phyloP scores from a whole-genome alignment of 2,329 filamentous ascomycete genomes.

The Botrytis fragariae region DNA sequence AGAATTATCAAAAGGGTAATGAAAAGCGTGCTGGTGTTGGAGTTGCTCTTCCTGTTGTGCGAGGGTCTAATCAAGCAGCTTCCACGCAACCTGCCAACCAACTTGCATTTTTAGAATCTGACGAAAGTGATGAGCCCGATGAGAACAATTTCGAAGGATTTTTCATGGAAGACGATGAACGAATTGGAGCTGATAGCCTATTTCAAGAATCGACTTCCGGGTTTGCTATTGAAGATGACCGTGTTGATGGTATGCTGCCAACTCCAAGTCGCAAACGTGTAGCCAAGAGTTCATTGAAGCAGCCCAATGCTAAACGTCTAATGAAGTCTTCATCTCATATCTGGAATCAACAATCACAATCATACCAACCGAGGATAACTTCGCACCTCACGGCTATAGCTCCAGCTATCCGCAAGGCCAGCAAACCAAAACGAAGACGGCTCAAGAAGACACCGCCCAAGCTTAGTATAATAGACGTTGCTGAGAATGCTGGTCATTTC shows the following conservation, averaged over 20 bases:
- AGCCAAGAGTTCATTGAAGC: constrained; percentile 1
- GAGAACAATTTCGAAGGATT: constrained; percentile 20
- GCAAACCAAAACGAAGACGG: background rate
- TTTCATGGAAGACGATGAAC: constrained; percentile 24
- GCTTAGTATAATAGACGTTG: constrained; percentile 61
- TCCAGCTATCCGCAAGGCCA: constrained; percentile 7
- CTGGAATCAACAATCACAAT: constrained; percentile 7
- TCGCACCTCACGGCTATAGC: constrained; percentile 27
- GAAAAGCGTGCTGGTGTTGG: constrained; percentile 36
- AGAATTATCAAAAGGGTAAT: constrained; percentile 26
- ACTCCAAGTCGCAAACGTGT: constrained; percentile 30
- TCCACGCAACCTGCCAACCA: background rate
- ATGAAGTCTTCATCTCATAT: constrained; percentile 18
- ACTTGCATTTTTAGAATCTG: constrained; percentile 25
- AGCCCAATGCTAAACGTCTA: constrained; percentile 24
- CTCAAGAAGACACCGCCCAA: constrained; percentile 41
- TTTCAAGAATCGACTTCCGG: constrained; percentile 28
- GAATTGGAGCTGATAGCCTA: constrained; percentile 21
- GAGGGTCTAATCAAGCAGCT: background rate
- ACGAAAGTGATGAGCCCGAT: constrained; percentile 32
- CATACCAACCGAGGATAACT: constrained; percentile 34
- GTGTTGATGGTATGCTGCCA: constrained; percentile 39
- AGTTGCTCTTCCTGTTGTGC: constrained; percentile 34
- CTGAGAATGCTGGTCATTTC: constrained; percentile 37
- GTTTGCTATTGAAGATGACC: constrained; percentile 36